Evolutionary conservation across 768 basidiomycete species (phyloP), one percentile per base, ranked within the genome.

Genomic region (Suillus ampliporus): DNA sequence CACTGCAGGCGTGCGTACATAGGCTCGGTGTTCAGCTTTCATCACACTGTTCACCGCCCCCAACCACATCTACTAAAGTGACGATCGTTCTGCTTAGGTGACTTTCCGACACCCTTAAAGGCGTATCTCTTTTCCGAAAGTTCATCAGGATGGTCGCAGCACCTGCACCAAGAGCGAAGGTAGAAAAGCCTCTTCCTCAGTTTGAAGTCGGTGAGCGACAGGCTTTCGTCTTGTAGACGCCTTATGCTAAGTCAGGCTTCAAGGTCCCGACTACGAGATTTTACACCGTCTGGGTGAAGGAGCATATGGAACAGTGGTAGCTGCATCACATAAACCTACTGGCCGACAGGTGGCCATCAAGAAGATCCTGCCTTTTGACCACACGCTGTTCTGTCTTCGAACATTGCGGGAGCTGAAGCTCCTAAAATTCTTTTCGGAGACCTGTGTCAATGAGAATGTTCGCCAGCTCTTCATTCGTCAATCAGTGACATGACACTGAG

Each of bases 311-410:
- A 93, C 91, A 23, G 95, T 97, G 56, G 92, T 86, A 61, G 92
- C 95, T 60, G 96, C 95, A 38, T 79, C 91, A 41, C 95, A 97
- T 78, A 86, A 86, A 68, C 90, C 92, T 6, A 86, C 89, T 9
- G 87, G 89, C 37, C 87, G 88, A 63, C 87, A 93, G 74, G 94
- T 98, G 17, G 96, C 95, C 47, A 96, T 97, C 79, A 98, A 97
- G 85, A 95, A 94, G 78, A 90, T 97, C 70, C 87, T 92, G 46
- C 95, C 95, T 10, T 97, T 97, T 76, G 95, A 97, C 71, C 95
- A 97, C 73, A 90, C 92, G 37, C 83, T 97, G 75, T 97, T 95
- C 80, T 94, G 91, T 69, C 79, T 97, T 72, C 84, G 91, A 62
- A 98, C 95, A 2, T 80, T 97, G 58, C 85, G 95, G 64, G 96